Evolutionary conservation across 768 basidiomycete genomes (phyloP).

Genomic region (Tylopilus vinaceipallidus): DNA sequence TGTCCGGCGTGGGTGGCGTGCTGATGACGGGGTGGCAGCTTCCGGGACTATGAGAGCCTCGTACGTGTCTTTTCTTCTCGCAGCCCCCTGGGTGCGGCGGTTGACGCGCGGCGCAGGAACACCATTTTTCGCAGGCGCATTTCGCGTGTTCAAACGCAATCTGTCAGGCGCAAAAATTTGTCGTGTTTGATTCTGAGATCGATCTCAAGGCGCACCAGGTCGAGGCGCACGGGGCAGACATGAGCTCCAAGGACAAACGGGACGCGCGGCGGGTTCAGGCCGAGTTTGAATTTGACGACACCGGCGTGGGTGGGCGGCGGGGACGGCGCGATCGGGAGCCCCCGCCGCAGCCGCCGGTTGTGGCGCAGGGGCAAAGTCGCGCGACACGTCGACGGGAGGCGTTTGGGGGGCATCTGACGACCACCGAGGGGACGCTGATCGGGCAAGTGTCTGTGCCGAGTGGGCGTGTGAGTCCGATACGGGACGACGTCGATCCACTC

Average conservation of each 20-base stretch:
- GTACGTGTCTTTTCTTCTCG: constrained; percentile 38
- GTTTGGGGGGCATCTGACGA: constrained; percentile 62
- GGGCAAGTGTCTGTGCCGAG: constrained; percentile 20
- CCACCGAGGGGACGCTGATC: constrained; percentile 32
- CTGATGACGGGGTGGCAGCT: constrained; percentile 42
- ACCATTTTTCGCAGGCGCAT: constrained; percentile 74
- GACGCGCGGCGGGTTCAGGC: constrained; percentile 68
- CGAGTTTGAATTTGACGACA: constrained; percentile 66
- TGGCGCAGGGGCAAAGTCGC: constrained; percentile 29
- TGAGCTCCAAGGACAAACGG: constrained; percentile 67
- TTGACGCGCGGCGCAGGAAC: constrained; percentile 47
- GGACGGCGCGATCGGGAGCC: constrained; percentile 43
- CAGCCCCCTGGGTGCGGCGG: too few relatives aligned
- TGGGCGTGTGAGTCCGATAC: constrained; percentile 31
- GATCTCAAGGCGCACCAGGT: constrained; percentile 94
- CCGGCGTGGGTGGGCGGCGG: constrained; percentile 43
- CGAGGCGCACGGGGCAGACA: constrained; percentile 73
- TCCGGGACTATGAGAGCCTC: constrained; percentile 73
- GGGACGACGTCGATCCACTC: constrained; percentile 51
- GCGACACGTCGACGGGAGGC: constrained; percentile 52
- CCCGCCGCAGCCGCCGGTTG: too few relatives aligned
- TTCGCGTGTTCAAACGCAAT: constrained; percentile 69
- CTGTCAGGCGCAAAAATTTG: constrained; percentile 88
- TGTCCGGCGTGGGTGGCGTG: not conserved
- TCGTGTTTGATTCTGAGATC: constrained; percentile 84